A percentile compares a stretch with the other conserved stretches of the same genome.
phyloP scores from a whole-genome alignment of 2,329 filamentous ascomycete species.

The Ascochyta rabiei region DNA sequence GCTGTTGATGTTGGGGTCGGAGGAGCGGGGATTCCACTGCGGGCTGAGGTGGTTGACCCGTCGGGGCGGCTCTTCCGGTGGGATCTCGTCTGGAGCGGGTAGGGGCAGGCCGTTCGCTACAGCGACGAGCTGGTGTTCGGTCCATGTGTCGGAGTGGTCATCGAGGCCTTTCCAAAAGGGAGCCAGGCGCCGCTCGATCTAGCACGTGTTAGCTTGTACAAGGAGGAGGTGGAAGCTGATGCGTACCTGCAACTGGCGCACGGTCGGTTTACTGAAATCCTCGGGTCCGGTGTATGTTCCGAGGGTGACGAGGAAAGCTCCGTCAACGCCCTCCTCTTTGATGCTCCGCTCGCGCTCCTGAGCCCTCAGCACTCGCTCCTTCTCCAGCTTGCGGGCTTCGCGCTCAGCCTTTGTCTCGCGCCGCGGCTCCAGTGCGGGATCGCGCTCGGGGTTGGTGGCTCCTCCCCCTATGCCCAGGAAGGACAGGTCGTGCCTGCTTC shows the following conservation, averaged over 20 bases:
- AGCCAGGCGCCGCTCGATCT: conserved; percentile 92
- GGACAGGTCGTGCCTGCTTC: conserved; percentile 64
- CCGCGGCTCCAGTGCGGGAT: conserved; percentile 63
- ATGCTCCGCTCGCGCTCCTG: conserved; percentile 92
- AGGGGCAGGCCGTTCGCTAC: conserved; percentile 83
- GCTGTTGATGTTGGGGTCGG: conserved; percentile 68
- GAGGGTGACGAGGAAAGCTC: conserved; percentile 90
- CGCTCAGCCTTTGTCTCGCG: conserved; percentile 90
- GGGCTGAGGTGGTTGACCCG: conserved; percentile 40
- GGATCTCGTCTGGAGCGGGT: conserved; percentile 81
- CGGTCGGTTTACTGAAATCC: conserved; percentile 88
- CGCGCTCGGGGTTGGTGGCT: conserved; percentile 55
- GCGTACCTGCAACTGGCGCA: conserved; percentile 86
- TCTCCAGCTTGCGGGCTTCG: conserved; percentile 83
- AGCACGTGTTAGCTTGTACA: conserved; percentile 17
- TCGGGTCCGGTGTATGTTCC: conserved; percentile 91
- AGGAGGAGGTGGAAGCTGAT: conserved; percentile 15
- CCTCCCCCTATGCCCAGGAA: conserved; percentile 63
- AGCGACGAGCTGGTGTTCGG: conserved; percentile 92
- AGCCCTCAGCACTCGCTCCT: conserved; percentile 73
- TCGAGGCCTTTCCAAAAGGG: conserved; percentile 96
- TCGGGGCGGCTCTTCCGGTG: conserved; percentile 68
- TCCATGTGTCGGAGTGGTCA: conserved; percentile 87
- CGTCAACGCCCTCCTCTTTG: conserved; percentile 90
- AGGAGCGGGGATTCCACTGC: conserved; percentile 54